Percentiles rank a stretch among this genome's conserved stretches.
Evolutionary conservation across 345 rosid genomes (phyloP).

Genomic region (Hibiscus trionum): DNA sequence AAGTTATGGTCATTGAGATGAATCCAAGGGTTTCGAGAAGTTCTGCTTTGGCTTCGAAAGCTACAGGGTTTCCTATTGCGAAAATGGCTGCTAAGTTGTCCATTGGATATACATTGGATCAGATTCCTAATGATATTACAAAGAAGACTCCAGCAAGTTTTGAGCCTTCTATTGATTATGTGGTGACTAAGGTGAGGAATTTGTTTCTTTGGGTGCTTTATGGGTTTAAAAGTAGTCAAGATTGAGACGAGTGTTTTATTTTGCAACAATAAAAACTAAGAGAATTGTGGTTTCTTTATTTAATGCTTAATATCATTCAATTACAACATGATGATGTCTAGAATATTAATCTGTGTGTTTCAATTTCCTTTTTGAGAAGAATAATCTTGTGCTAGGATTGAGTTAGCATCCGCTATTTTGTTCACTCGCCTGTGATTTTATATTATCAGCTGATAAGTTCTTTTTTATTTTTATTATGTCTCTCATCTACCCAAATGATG

Average conservation of each 20-base stretch:
- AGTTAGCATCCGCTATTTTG: not conserved
- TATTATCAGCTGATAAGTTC: not conserved
- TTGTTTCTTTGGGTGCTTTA: not conserved
- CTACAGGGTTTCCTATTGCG: slow-evolving; percentile 93
- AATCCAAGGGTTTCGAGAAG: slow-evolving; percentile 93
- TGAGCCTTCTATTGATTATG: slow-evolving; percentile 96
- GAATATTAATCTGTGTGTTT: not conserved
- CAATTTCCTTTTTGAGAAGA: not conserved
- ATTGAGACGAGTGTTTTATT: not conserved
- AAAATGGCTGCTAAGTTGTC: slow-evolving; percentile 99
- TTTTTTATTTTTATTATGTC: not conserved
- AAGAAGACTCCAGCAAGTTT: slow-evolving; percentile 96
- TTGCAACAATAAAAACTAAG: not conserved
- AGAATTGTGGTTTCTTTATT: slow-evolving; percentile 13
- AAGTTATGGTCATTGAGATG: slow-evolving; percentile 97
- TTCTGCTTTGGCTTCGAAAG: slow-evolving; percentile 93
- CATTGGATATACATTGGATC: slow-evolving; percentile 82
- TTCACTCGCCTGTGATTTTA: not conserved
- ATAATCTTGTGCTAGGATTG: not conserved
- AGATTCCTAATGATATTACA: slow-evolving; percentile 94
- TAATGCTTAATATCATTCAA: not conserved
- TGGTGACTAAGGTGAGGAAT: slow-evolving; percentile 77
- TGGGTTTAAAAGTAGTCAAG: not conserved
- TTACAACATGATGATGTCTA: not conserved
- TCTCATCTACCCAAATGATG: slow-evolving; percentile 10